Evolutionary conservation across 2,329 filamentous ascomycete species (phyloP).

Genomic region (Raffaelea ambrosiae): DNA sequence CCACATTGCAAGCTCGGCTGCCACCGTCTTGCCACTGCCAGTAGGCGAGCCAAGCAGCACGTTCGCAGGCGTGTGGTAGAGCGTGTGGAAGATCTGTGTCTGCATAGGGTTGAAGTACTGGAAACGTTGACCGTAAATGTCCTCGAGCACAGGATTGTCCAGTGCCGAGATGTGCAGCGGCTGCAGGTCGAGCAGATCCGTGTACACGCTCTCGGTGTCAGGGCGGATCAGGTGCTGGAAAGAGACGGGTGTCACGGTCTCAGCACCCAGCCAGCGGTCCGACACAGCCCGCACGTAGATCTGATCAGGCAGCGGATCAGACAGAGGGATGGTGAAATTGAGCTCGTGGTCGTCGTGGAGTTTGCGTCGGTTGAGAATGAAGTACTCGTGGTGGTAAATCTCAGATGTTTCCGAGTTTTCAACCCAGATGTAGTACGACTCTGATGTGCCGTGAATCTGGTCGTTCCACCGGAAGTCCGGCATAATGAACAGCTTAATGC

Average conservation of each 20-base stretch:
- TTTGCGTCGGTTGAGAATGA: conserved; percentile 84
- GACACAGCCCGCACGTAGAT: conserved; percentile 94
- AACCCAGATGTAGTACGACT: conserved; percentile 98
- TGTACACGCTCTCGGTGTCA: conserved; percentile 96
- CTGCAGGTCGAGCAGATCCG: conserved; percentile 84
- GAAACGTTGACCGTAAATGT: conserved; percentile 81
- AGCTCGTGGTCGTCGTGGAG: conserved; percentile 94
- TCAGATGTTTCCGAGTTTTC: conserved; percentile 96
- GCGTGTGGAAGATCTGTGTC: conserved; percentile 93
- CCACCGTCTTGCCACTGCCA: conserved; percentile 94
- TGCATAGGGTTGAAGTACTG: conserved; percentile 99
- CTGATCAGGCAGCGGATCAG: conserved; percentile 86
- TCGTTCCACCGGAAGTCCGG: conserved; percentile 96
- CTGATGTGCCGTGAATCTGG: conserved; percentile 82
- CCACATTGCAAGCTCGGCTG: conserved; percentile 97
- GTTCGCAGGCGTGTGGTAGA: conserved; percentile 88
- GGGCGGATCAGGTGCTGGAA: conserved; percentile 97
- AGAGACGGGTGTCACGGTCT: conserved; percentile 89
- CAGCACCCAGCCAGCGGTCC: conserved; percentile 91
- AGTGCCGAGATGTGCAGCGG: conserved; percentile 80
- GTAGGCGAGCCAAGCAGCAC: conserved; percentile 93
- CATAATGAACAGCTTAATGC: conserved; percentile 78
- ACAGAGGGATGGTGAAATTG: conserved; percentile 92
- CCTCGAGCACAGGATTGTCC: conserved; percentile 79
- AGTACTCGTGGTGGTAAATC: conserved; percentile 96